Conservation (phyloP, 2,329 filamentous ascomycete genomes). For the Aspergillus fumigatus region DNA sequence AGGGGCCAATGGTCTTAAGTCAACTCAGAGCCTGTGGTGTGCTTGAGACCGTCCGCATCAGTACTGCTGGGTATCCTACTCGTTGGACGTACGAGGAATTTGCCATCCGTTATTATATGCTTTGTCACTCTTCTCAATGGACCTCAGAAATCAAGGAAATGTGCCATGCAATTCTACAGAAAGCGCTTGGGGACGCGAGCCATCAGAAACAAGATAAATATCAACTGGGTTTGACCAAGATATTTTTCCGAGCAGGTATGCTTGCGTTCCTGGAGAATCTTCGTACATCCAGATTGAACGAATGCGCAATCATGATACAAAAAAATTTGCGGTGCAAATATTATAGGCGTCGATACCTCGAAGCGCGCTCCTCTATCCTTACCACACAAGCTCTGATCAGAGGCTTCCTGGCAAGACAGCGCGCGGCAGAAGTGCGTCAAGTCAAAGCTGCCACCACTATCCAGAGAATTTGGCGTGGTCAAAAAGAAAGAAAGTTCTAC, state of each 20-base stretch:
- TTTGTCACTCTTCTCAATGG: conserved; percentile 85
- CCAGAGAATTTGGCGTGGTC: conserved; percentile 89
- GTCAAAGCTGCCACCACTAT: conserved; percentile 89
- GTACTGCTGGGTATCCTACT: conserved; percentile 93
- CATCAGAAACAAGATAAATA: conserved; percentile 83
- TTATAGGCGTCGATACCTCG: conserved; percentile 85
- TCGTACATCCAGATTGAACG: conserved; percentile 82
- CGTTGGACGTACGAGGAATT: conserved; percentile 99
- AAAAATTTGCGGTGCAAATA: conserved; percentile 97
- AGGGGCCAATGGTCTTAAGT: conserved; percentile 97
- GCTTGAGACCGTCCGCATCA: conserved; percentile 94
- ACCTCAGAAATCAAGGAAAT: conserved; percentile 90
- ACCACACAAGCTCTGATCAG: conserved; percentile 72
- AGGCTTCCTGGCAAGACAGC: conserved; percentile 71
- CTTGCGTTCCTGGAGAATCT: conserved; percentile 95
- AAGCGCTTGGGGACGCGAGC: conserved; percentile 75
- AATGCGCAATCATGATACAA: conserved; percentile 95
- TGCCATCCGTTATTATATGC: conserved; percentile 95
- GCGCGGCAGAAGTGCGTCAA: conserved; percentile 74
- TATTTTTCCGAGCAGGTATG: conserved; percentile 99
- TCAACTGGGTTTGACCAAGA: conserved; percentile 94
- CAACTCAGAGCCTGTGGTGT: conserved; percentile 98
- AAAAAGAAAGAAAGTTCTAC: conserved; percentile 82
- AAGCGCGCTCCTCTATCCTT: conserved; percentile 76
- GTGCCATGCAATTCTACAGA: conserved; percentile 86